phyloP scores from a whole-genome alignment of 495 filamentous ascomycete genomes.

The Rhypophila decipiens region DNA sequence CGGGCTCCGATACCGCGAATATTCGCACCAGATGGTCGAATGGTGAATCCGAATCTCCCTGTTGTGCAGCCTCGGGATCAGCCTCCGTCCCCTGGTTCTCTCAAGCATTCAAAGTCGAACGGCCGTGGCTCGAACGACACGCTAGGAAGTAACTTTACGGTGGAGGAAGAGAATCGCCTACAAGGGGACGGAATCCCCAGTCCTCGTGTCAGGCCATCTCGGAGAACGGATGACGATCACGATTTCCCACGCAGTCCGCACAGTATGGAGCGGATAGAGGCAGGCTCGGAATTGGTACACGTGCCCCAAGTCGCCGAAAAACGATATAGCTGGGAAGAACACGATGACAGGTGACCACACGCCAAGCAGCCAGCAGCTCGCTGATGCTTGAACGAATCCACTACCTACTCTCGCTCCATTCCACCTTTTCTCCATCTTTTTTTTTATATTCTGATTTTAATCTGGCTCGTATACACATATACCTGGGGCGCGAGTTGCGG shows the following conservation, averaged over 20 bases:
- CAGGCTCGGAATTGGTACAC: constrained; percentile 41
- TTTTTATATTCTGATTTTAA: too few relatives aligned
- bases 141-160: constrained; percentile 46
- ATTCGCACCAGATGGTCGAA: constrained; percentile 25
- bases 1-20: constrained; percentile 31
- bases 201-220: constrained; percentile 3
- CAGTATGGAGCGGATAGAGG: constrained; percentile 33
- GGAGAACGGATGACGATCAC: constrained; percentile 3
- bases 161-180: constrained; percentile 34
- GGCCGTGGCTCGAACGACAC: constrained; percentile 35
- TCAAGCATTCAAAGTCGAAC: constrained; percentile 9
- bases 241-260: constrained; percentile 22
- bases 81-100: constrained; percentile 7
- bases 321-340: constrained; percentile 48
- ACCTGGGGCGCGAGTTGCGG: too few relatives aligned
- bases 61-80: constrained; percentile 14
- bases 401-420: too few relatives aligned
- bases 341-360: constrained; percentile 12
- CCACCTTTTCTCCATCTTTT: too few relatives aligned
- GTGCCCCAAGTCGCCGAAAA: constrained; percentile 45
- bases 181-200: constrained; percentile 10
- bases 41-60: constrained; percentile 3
- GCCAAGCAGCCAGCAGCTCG: too few relatives aligned
- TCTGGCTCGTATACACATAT: too few relatives aligned
- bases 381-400: too few relatives aligned